Percentiles rank a stretch among this genome's conserved stretches.
These are phyloP conservation scores for Rhizopus microsporus DNA, from an alignment of 371 early-diverging fungal genomes.

Conservation along the genomic window DNA sequence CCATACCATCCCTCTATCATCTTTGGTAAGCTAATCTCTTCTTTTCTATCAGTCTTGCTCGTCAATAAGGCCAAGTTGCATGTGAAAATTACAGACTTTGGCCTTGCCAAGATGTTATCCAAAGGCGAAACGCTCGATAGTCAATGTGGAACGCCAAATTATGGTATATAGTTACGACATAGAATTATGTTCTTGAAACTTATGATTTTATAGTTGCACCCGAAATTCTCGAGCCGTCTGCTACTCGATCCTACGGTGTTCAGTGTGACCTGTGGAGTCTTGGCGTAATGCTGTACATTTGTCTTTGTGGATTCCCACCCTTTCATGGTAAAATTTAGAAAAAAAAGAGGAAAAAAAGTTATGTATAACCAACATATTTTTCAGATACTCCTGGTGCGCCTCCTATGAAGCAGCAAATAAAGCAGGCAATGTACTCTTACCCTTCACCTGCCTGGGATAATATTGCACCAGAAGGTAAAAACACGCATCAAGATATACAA, in stretches of 20 bases:
- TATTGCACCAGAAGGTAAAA: constrained; percentile 70
- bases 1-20: neutral
- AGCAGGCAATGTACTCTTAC: constrained; percentile 77
- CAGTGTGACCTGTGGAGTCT: constrained; percentile 98
- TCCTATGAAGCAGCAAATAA: constrained; percentile 65
- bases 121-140: constrained; percentile 62
- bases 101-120: constrained; percentile 83
- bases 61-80: constrained; percentile 59
- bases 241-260: constrained; percentile 73
- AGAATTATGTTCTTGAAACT: neutral
- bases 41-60: constrained; percentile 66
- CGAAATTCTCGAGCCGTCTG: constrained; percentile 78
- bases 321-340: constrained; percentile 61
- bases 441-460: constrained; percentile 83
- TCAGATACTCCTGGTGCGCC: constrained; percentile 5
- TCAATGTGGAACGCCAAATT: constrained; percentile 97
- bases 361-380: neutral
- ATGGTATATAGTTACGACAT: constrained; percentile 53
- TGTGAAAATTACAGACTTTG: constrained; percentile 94
- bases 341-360: constrained; percentile 16
- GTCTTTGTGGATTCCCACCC: constrained; percentile 96
- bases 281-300: constrained; percentile 98
- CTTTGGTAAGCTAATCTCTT: neutral
- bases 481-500: neutral
- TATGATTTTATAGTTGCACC: constrained; percentile 70